Evolutionary conservation across 2,329 filamentous ascomycete species (phyloP), one percentile per base, ranked within the genome.

Genomic region (Neobulgaria alba): DNA sequence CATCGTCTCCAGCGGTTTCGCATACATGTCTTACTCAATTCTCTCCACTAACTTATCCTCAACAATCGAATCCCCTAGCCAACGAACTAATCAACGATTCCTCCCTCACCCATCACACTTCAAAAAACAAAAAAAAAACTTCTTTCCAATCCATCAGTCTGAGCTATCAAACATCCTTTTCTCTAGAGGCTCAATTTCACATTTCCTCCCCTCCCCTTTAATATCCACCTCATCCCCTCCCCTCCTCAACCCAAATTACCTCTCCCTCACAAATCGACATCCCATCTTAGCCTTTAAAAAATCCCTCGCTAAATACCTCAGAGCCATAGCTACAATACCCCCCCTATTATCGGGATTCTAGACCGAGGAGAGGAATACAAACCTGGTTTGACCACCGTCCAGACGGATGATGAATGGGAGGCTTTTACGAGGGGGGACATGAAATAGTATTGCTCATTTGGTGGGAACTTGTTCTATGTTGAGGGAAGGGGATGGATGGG

Each of bases 171-270:
- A 45, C 41, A 2, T 50, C 48, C 36, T 51, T 52, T 38, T 41
- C 50, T 2, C 59, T 72, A 37, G 68, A 69, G 38, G 64, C 68
- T n/a, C 0, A 71, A 71, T 42, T 67, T 77, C 18, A 71, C 72
- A 47, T 78, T 67, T 45, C 61, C 78, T 0, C 71, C 77, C 54
- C 73, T 70, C 3, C 68, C 72, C 0, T 77, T 77, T 1, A 66
- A 63, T 29, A 69, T 76, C 33, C 77, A 81, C 58, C 74, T 79
- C 47, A 57, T 57, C 9, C 60, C 62, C 2, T 40, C 61, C 69
- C 0, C 58, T 65, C 16, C 75, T 77, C 53, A 67, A 78, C 44
- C 69, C 71, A 2, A 67, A 65, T n/a, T 77, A 67, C 59, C 65
- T 77, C 45, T 62, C 63, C 3, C 57, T 74, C 44, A 67, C 70